Evolutionary conservation across 2,329 filamentous ascomycete genomes (phyloP).

Genomic region (Sclerotinia minor): DNA sequence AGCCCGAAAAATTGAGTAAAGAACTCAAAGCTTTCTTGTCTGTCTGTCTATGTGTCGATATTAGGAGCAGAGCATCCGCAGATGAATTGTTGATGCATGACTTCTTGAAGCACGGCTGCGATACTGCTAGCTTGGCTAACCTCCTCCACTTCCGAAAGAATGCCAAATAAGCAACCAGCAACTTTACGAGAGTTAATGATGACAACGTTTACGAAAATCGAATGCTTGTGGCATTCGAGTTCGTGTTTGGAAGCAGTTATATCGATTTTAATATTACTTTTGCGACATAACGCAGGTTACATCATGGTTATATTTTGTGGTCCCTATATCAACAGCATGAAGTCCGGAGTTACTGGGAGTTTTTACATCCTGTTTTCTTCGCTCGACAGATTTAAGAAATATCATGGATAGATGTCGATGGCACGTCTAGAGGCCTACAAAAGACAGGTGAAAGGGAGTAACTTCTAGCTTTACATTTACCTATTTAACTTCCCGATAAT

Average conservation of each 20-base stretch:
- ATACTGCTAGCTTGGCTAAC: slow-evolving; percentile 77
- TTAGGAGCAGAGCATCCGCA: slow-evolving; percentile 89
- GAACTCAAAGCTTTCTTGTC: slow-evolving; percentile 97
- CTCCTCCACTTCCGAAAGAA: slow-evolving; percentile 84
- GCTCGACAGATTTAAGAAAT: slow-evolving; percentile 4
- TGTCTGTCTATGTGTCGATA: slow-evolving; percentile 94
- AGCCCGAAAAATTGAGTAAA: slow-evolving; percentile 96
- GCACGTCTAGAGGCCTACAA: slow-evolving; percentile 20
- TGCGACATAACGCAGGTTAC: slow-evolving; percentile 26
- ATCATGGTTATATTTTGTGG: slow-evolving; percentile 33
- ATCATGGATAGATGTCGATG: slow-evolving; percentile 15
- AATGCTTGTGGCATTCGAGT: slow-evolving; percentile 18
- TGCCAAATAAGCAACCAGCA: slow-evolving; percentile 51
- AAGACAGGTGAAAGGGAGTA: slow-evolving; percentile 8
- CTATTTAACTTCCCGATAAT: slow-evolving; percentile 16
- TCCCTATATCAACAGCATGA: slow-evolving; percentile 31
- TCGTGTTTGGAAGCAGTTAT: slow-evolving; percentile 18
- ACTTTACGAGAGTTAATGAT: slow-evolving; percentile 22
- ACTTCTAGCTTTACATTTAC: slow-evolving; percentile 18
- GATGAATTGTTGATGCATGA: slow-evolving; percentile 88
- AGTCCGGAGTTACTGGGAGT: slow-evolving; percentile 35
- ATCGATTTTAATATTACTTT: slow-evolving; percentile 21
- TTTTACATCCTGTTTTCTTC: slow-evolving; percentile 14
- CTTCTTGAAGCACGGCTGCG: slow-evolving; percentile 90
- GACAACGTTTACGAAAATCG: slow-evolving; percentile 23